phyloP scores from a whole-genome alignment of 202 grass and related monocot species.

The Panicum hallii region DNA sequence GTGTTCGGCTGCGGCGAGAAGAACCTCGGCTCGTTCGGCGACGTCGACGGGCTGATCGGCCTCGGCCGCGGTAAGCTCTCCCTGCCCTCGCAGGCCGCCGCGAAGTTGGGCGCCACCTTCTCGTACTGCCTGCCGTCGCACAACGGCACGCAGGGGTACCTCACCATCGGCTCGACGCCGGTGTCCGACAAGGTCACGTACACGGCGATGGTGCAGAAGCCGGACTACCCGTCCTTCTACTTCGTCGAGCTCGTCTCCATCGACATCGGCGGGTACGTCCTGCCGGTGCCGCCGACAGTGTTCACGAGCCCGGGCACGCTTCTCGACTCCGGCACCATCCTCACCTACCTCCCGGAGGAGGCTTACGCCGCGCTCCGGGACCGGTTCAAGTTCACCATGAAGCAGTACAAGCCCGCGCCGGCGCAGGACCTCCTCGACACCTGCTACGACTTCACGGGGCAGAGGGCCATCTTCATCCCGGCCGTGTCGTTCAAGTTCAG shows the following conservation, averaged over 20 bases:
- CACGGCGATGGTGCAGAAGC: slow-evolving; percentile 44
- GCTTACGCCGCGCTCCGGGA: slow-evolving; percentile 48
- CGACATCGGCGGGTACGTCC: slow-evolving; percentile 44
- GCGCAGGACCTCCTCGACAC: slow-evolving; percentile 32
- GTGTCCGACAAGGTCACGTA: not conserved
- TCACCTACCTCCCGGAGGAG: slow-evolving; percentile 41
- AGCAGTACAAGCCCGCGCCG: slow-evolving; percentile 25
- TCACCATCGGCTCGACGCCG: slow-evolving; percentile 26
- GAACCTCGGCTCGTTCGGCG: slow-evolving; percentile 32
- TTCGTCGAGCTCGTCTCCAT: slow-evolving; percentile 55
- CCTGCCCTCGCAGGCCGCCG: slow-evolving; percentile 34
- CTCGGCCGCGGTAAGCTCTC: slow-evolving; percentile 50
- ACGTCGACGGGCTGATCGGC: slow-evolving; percentile 41
- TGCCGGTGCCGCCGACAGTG: slow-evolving; percentile 42
- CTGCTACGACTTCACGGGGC: slow-evolving; percentile 58
- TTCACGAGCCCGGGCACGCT: slow-evolving; percentile 51
- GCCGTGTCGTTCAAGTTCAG: slow-evolving; percentile 45
- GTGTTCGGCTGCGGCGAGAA: slow-evolving; percentile 49
- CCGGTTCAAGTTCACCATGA: slow-evolving; percentile 56
- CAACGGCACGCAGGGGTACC: slow-evolving; percentile 26
- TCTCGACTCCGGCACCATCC: slow-evolving; percentile 60
- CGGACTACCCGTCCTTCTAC: slow-evolving; percentile 45
- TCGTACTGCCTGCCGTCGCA: slow-evolving; percentile 58
- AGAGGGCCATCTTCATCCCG: not conserved
- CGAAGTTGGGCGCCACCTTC: slow-evolving; percentile 38